Evolutionary conservation across 2,329 filamentous ascomycete genomes (phyloP), one percentile per base, ranked within the genome.

Genomic region (Exophiala sp.): DNA sequence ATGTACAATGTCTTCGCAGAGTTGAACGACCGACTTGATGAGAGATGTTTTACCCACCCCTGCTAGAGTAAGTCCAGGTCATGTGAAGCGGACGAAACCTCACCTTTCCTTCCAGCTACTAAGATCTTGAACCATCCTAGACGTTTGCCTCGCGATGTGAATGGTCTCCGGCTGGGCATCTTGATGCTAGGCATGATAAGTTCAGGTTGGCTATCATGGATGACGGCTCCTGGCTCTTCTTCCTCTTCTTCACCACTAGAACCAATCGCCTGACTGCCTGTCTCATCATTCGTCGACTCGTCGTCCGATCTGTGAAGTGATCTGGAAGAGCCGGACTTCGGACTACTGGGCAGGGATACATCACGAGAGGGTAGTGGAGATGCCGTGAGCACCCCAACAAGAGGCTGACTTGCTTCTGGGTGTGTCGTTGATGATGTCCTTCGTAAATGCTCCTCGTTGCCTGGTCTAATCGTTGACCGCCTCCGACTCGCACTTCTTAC

Each of bases 161-260:
- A 97, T 0, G 91, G 91, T 47, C 91, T 81, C 46, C 94, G 84
- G 57, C 84, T 88, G 3, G 94, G 92, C 82, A 99, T 94, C 58
- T 83, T 85, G 65, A 99, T 86, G 66, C 91, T 96, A 4, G 94
- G 94, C 94, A 99, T 99, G 56, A 99, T 89, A n/a, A 99, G 80
- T 70, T 97, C 91, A n/a, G 75, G 73, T 10, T 73, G 64, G 65
- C 74, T 70, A 55, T 72, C 70, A 24, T 66, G 64, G 2, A 69
- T 39, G 16, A 50, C 45, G 65, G 65, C 8, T 65, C 63, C 7
- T 68, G 67, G 6, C 59, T 62, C 8, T 55, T 50, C 66, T 34
- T 75, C 78, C 67, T 81, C 85, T 65, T 83, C 75, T 62, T 85
- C 74, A 59, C 78, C 73, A 64, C 76, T 71, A 16, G 79, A 83